Evolutionary conservation across 306 rosid species (phyloP).

Genomic region (Malus fusca): DNA sequence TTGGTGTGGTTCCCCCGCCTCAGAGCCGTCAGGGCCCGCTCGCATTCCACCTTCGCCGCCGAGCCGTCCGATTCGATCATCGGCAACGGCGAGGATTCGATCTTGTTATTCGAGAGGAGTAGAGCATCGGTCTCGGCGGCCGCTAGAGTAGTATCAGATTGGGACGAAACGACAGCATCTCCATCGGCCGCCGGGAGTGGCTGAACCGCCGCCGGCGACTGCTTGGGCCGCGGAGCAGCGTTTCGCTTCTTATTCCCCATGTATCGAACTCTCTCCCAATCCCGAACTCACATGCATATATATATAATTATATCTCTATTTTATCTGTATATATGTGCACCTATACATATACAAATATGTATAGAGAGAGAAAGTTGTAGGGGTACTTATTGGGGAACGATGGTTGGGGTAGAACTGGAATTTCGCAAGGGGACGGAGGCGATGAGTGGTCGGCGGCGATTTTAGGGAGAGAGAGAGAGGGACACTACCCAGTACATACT

Average conservation of each 20-base stretch:
- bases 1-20: slow-evolving; percentile 86
- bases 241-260: slow-evolving; percentile 93
- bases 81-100: slow-evolving; percentile 30
- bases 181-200: slow-evolving; percentile 37
- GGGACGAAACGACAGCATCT: slow-evolving; percentile 23
- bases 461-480: slow-evolving; percentile 7
- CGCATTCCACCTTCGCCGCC: slow-evolving; percentile 70
- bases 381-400: not conserved
- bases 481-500: not conserved
- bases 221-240: slow-evolving; percentile 56
- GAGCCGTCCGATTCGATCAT: slow-evolving; percentile 41
- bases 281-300: slow-evolving; percentile 61
- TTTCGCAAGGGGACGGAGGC: slow-evolving; percentile 1
- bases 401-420: slow-evolving; percentile 8
- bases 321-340: not conserved
- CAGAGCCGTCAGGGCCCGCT: slow-evolving; percentile 66
- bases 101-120: slow-evolving; percentile 20
- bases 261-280: slow-evolving; percentile 37
- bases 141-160: not conserved
- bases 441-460: slow-evolving; percentile 44
- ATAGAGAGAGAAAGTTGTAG: not conserved
- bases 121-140: not conserved
- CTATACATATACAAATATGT: not conserved
- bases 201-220: slow-evolving; percentile 35
- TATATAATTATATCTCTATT: not conserved